Evolutionary conservation across 1,284 basidiomycete species (phyloP).

Genomic region (Ustilago xerochloae): DNA sequence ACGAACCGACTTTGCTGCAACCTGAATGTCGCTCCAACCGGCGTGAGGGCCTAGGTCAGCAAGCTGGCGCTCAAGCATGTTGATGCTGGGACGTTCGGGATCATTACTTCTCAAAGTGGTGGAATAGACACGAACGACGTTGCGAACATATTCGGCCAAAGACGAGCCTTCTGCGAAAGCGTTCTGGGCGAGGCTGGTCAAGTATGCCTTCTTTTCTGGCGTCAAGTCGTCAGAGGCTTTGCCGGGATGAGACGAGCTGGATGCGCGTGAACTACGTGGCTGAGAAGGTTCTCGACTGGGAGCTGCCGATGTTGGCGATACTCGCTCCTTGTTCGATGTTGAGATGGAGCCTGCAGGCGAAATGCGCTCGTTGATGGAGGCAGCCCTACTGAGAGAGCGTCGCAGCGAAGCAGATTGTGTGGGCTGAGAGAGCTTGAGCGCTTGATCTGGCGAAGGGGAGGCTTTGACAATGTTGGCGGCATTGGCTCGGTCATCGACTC

Average conservation of each 20-base stretch:
- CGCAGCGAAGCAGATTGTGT: neutral
- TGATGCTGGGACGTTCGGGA: neutral
- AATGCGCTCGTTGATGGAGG: neutral
- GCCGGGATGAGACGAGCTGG: neutral
- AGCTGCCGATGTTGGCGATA: neutral
- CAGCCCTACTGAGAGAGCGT: slow-evolving; percentile 7
- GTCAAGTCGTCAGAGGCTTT: neutral
- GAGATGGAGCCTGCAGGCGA: neutral
- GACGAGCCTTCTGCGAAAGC: neutral
- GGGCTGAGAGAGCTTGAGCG: slow-evolving; percentile 8
- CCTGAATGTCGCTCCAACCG: slow-evolving; percentile 3
- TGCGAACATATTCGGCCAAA: slow-evolving; percentile 8
- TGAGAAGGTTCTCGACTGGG: slow-evolving; percentile 5
- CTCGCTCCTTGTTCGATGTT: neutral
- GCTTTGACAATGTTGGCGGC: neutral
- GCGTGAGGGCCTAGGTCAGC: neutral
- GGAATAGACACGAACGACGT: slow-evolving; percentile 2
- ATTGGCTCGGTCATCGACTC: neutral
- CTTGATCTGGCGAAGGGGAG: neutral
- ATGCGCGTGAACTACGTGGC: neutral
- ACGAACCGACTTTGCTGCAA: neutral
- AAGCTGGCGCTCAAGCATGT: slow-evolving; percentile 9
- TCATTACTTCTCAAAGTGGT: neutral
- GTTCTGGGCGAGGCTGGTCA: neutral
- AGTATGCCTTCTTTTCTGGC: neutral